Percentiles rank a stretch among this genome's conserved stretches.
Evolutionary conservation across 2,329 filamentous ascomycete species (phyloP).

Genomic region (Trichoderma atrobrunneum): DNA sequence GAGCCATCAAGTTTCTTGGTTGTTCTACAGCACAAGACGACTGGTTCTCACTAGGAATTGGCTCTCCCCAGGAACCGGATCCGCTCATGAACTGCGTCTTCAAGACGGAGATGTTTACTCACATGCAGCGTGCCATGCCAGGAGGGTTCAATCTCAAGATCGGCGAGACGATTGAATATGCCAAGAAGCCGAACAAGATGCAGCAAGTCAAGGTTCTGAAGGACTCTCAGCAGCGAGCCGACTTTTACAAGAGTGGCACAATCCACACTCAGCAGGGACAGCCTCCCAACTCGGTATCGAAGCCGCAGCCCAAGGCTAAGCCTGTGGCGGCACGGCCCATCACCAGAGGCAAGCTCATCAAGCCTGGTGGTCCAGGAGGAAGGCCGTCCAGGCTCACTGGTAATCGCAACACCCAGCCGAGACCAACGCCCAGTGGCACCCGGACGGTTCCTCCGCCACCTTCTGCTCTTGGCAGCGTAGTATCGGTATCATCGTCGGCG

Average conservation of each 20-base stretch:
- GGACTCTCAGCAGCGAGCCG: conserved; percentile 72
- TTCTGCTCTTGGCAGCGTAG: conserved; percentile 29
- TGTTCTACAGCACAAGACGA: conserved; percentile 82
- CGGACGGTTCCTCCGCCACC: conserved; percentile 36
- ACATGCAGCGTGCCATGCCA: conserved; percentile 76
- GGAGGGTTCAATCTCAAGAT: conserved; percentile 81
- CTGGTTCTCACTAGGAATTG: conserved; percentile 91
- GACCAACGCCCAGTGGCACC: conserved; percentile 37
- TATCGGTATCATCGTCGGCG: conserved; percentile 24
- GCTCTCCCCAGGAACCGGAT: conserved; percentile 88
- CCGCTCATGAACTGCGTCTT: conserved; percentile 90
- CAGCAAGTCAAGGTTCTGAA: conserved; percentile 86
- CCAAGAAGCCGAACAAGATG: conserved; percentile 95
- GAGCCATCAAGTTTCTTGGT: conserved; percentile 84
- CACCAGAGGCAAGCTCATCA: conserved; percentile 88
- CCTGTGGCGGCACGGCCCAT: conserved; percentile 85
- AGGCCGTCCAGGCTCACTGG: conserved; percentile 69
- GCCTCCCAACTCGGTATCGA: conserved; percentile 75
- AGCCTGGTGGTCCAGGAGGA: conserved; percentile 81
- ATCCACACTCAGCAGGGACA: conserved; percentile 87
- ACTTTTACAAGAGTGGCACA: conserved; percentile 90
- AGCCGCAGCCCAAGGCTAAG: conserved; percentile 82
- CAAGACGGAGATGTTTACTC: conserved; percentile 96
- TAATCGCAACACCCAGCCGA: conserved; percentile 45
- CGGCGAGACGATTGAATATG: conserved; percentile 83